Evolutionary conservation across 495 filamentous ascomycete genomes (phyloP), one percentile per base, ranked within the genome.

Genomic region (Immersiella caudata): DNA sequence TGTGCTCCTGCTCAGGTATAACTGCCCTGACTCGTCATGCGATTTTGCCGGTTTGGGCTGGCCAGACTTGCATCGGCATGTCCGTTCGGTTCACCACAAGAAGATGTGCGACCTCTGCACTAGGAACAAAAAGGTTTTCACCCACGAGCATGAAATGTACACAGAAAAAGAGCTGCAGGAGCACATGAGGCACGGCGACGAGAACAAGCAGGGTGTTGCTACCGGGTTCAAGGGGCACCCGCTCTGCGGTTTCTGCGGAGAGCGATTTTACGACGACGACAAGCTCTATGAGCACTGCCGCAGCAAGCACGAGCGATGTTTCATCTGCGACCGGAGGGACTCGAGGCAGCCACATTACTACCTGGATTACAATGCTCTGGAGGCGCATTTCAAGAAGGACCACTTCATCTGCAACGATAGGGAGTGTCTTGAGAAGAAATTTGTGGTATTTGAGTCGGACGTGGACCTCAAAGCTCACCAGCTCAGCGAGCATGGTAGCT

Each of bases 191-290:
- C 87, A 90, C 65, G 96, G 96, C 50, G 96, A 99, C 71, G 91
- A 35, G 33, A 65, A 97, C 72, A 89, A 90, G 56, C 95, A 95
- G 25, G 95, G 96, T 56, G 90, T 93, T 0, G 82, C 90, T 16
- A 97, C 90, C 59, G 95, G 95, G 0, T 99, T 99, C 82, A 94
- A 89, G 73, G 95, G 95, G 6, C 95, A 99, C 76, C 95, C 95
- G 0, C 88, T 97, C 46, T 99, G 95, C 79, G 90, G 86, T 9
- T 98, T 98, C 79, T 99, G 95, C 76, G 87, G 89, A 36, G 85
- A 91, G 68, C 86, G 96, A 25, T 99, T 97, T 79, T 99, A 98
- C 75, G 94, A 94, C 6, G 92, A 91, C 61, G 95, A 99, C 75
- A 96, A 99, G 82, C 83, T 98, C 0, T 99, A 93, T 75, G 82